These are phyloP conservation scores for Cardamine resedifolia DNA, from an alignment of 345 rosid genomes.

Conservation along the genomic window DNA sequence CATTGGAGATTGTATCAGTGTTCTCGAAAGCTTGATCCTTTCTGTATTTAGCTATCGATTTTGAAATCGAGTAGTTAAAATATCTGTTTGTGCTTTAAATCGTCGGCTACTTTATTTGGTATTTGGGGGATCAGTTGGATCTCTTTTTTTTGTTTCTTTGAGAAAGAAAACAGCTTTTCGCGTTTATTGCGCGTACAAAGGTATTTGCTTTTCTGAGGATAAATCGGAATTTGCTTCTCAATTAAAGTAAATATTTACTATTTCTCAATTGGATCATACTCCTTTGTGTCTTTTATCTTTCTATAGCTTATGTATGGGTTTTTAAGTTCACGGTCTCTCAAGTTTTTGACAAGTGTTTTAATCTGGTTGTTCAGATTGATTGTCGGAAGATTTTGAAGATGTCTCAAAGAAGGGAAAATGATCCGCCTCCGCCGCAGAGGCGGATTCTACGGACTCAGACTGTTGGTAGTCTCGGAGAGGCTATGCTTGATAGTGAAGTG, in stretches of 20 bases:
- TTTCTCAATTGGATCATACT: not conserved
- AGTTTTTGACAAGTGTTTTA: constrained; percentile 14
- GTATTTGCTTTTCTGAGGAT: not conserved
- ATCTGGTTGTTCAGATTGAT: constrained; percentile 16
- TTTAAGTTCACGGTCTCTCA: not conserved
- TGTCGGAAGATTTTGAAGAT: constrained; percentile 35
- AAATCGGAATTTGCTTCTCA: not conserved
- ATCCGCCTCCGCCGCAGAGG: constrained; percentile 47
- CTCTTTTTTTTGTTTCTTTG: constrained; percentile 18
- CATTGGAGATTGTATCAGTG: not conserved
- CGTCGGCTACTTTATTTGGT: constrained; percentile 7
- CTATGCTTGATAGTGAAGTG: constrained; percentile 67
- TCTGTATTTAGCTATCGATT: not conserved
- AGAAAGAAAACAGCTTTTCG: constrained; percentile 20
- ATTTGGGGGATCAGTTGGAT: not conserved
- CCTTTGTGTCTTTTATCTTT: not conserved
- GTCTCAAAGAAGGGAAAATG: constrained; percentile 50
- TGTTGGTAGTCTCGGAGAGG: constrained; percentile 55
- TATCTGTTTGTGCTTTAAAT: constrained; percentile 22
- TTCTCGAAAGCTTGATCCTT: constrained; percentile 13
- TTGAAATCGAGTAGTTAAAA: constrained; percentile 1
- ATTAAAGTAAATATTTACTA: constrained; percentile 20
- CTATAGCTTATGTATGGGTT: not conserved
- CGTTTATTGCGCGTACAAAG: constrained; percentile 15
- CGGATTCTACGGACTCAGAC: constrained; percentile 61